Evolutionary conservation across 73 alveolate genomes (phyloP).

Genomic region (Uronychia setigera): DNA sequence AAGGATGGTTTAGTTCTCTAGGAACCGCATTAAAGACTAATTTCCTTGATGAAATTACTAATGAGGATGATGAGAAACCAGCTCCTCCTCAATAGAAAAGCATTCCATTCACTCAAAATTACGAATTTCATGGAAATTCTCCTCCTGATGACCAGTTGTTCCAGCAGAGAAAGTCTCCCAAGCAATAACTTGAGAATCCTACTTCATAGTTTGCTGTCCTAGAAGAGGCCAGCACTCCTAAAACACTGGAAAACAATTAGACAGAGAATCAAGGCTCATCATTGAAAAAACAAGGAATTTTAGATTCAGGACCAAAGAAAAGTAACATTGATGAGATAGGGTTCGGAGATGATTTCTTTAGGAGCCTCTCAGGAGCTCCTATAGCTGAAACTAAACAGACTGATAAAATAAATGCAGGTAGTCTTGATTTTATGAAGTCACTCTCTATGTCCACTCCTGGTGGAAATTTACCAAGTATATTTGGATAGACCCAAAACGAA

Average conservation of each 20-base stretch:
- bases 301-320: background rate
- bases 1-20: background rate
- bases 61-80: background rate
- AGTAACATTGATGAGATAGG: background rate
- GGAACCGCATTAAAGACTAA: background rate
- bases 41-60: background rate
- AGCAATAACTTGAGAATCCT: background rate
- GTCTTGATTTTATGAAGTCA: background rate
- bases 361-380: background rate
- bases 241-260: background rate
- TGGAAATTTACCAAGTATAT: background rate
- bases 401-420: background rate
- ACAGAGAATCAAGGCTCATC: background rate
- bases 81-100: too few relatives aligned
- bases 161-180: background rate
- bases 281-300: background rate
- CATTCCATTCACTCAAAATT: too few relatives aligned
- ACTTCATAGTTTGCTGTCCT: background rate
- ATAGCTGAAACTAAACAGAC: background rate
- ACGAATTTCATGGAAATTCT: too few relatives aligned
- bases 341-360: conserved; percentile 1
- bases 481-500: too few relatives aligned
- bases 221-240: background rate
- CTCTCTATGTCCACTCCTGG: background rate
- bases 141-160: too few relatives aligned